A percentile compares a stretch with the other conserved stretches of the same genome.
phyloP scores from a whole-genome alignment of 306 rosid species.

The Amphicarpaea edgeworthii region DNA sequence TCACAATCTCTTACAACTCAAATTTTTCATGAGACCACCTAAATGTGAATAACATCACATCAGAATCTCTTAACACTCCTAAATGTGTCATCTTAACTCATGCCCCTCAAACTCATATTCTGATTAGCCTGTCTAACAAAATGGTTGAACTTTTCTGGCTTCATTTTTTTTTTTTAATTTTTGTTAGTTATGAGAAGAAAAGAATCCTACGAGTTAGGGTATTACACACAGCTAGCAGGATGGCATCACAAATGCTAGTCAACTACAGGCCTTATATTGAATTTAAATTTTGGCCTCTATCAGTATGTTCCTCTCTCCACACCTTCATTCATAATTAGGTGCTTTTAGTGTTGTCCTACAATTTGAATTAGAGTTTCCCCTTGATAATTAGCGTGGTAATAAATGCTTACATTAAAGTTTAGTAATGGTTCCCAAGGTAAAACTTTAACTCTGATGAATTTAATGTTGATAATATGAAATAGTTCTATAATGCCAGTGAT shows the following conservation, averaged over 20 bases:
- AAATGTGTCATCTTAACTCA: not conserved
- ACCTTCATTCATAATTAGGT: not conserved
- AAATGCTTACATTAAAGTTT: not conserved
- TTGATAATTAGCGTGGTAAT: not conserved
- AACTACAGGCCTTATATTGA: slow-evolving; percentile 50
- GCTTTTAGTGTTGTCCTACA: not conserved
- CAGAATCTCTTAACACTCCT: not conserved
- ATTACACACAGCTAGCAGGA: slow-evolving; percentile 53
- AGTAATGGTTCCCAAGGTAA: not conserved
- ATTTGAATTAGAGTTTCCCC: not conserved
- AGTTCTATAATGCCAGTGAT: no score
- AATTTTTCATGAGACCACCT: not conserved
- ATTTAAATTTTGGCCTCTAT: slow-evolving; percentile 44
- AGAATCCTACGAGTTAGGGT: slow-evolving; percentile 49
- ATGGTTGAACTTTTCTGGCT: not conserved
- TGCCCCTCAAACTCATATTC: slow-evolving; percentile 1
- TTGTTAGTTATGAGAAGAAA: slow-evolving; percentile 56
- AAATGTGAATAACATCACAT: not conserved
- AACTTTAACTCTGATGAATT: not conserved
- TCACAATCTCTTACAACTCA: not conserved
- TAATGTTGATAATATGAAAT: no score
- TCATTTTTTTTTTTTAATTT: slow-evolving; percentile 41
- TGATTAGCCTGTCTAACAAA: not conserved
- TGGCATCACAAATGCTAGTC: slow-evolving; percentile 54
- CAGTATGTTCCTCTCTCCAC: slow-evolving; percentile 44